Evolutionary conservation across 2,329 filamentous ascomycete genomes (phyloP), one percentile per base, ranked within the genome.

Genomic region (Pseudonectria foliicola): DNA sequence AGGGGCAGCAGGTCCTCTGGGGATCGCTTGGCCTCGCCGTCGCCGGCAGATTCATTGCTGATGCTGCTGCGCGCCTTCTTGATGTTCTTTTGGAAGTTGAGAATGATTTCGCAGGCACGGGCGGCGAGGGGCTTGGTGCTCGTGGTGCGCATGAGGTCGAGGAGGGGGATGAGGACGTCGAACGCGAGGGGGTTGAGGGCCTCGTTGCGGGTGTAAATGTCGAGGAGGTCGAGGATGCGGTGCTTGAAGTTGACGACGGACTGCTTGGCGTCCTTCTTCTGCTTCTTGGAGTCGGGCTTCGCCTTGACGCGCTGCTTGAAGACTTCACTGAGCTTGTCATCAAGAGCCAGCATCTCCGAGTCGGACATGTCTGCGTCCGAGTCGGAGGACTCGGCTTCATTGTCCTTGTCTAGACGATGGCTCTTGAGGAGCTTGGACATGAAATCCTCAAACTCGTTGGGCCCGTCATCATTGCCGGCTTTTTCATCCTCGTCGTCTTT

Each of bases 231-330:
- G 4, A 96, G 74, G 6, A 95, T 82, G 27, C 89, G 84, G 60
- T 86, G 85, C 68, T 98, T 98, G 73, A 98, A 95, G 62, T 90
- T 89, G 52, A 94, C 68, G 54, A 96, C 85, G 13, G 80, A 87
- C 48, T 90, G 84, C 55, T 86, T 92, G 35, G 90, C 89, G 40
- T 90, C 83, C 55, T 86, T 86, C 51, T 84, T 83, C 54, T 92
- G 81, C 61, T 89, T 85, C 64, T 89, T 92, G 54, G 83, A 82
- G 56, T 73, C 80, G 2, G 68, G 65, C 12, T 67, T 67, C 13
- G 50, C 49, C 57, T 86, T 81, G 45, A 75, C 77, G 31, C 81
- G 79, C 46, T 89, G 80, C 46, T 80, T 79, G 70, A 96, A 93
- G 42, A 95, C 86, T 44, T 85, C 85, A 33, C 80, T 77, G 4